A percentile compares a stretch with the other conserved stretches of the same genome.
Evolutionary conservation across 768 basidiomycete genomes (phyloP).

Genomic region (Lentinula detonsa): DNA sequence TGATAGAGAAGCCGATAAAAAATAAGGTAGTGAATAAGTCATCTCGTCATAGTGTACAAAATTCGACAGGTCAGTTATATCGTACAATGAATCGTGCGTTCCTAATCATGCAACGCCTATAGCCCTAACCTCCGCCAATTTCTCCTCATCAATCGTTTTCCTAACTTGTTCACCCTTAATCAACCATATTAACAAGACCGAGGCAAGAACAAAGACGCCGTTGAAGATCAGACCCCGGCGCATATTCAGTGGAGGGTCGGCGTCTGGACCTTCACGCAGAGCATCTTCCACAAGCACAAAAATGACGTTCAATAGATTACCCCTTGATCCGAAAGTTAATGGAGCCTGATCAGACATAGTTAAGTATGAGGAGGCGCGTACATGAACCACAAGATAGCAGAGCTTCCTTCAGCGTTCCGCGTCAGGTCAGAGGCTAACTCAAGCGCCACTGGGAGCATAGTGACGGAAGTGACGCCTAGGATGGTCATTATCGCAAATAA

Average conservation of each 20-base stretch:
- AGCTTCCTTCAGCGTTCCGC: constrained; percentile 70
- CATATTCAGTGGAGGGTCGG: constrained; percentile 73
- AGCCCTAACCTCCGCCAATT: constrained; percentile 9
- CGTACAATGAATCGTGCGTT: too few species aligned
- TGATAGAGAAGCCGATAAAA: too few species aligned
- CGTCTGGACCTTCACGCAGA: constrained; percentile 54
- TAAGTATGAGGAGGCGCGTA: constrained; percentile 25
- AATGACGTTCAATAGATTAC: constrained; percentile 59
- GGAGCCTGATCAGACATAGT: neutral
- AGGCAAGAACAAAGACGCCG: constrained; percentile 39
- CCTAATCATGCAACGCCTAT: too few species aligned
- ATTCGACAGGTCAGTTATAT: too few species aligned
- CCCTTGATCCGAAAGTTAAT: constrained; percentile 28
- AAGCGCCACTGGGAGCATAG: constrained; percentile 69
- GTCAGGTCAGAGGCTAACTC: constrained; percentile 80
- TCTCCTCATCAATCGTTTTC: constrained; percentile 56
- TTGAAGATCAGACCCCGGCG: constrained; percentile 60
- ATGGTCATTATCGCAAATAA: constrained; percentile 65
- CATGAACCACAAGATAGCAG: constrained; percentile 74
- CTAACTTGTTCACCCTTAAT: constrained; percentile 58
- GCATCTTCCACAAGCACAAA: constrained; percentile 69
- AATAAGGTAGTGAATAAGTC: too few species aligned
- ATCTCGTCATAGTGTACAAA: too few species aligned
- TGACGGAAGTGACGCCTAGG: constrained; percentile 59
- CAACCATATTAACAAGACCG: constrained; percentile 39